Base-by-base conservation (phyloP, 345 rosid species). In the Citrus australasica region DNA sequence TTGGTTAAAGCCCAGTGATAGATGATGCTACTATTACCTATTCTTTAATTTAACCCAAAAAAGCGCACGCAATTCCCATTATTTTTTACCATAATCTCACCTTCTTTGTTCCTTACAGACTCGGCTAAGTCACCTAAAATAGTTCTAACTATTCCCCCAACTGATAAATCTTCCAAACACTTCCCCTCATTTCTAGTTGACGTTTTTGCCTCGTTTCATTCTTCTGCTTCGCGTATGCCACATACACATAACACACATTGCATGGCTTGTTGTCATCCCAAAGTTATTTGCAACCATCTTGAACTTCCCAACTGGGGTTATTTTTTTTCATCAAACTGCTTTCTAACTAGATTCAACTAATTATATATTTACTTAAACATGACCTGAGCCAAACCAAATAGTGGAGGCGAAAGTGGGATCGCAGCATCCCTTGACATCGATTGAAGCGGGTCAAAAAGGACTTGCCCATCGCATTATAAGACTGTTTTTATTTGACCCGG, bases 111-210 rank as follows among this genome's bases (percentile, higher is more conserved):
- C 62, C 70, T 75, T 25, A 65, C 66, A 63, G 27, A 40, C 16
- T 6, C 30, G 38, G 21, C 33, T n/a, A 73, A 55, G 63, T 79
- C 81, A 60, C 80, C 77, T 70, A 71, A 56, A 67, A 53, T 67
- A 28, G 59, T 78, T 74, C 82, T 78, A 73, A 69, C 85, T 69
- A 46, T 13, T 62, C 81, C 82, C 84, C 81, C 9, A 69, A 85
- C 84, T 78, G 72, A 61, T 14, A 21, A 27, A 74, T 35, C 25
- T 75, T 38, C 79, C 82, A 60, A 77, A 77, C 66, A 27, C 61
- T 11, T 2, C 71, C 37, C 61, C 22, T n/a, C 55, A 22, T 2
- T 67, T 73, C 11, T 37, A 42, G 21, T 75, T 81, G 38, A 74
- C 71, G 46, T 75, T 56, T 58, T 56, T 21, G 27, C 27, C 33